Evolutionary conservation across 2,329 filamentous ascomycete genomes (phyloP), one percentile per base, ranked within the genome.

Genomic region (Botrytis medusae): DNA sequence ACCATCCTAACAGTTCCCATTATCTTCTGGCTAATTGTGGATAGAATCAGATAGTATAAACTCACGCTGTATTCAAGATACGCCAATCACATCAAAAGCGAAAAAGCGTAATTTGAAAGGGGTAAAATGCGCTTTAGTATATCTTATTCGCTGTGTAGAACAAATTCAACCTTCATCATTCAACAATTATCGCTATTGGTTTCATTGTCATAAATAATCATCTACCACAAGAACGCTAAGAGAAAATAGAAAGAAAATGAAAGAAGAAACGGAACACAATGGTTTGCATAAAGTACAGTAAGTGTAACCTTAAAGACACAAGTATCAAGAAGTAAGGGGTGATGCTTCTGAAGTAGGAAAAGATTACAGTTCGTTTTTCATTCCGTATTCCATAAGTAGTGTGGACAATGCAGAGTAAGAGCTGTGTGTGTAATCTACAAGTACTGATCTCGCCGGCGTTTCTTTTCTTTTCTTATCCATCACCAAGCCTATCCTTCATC

Each of bases 371-470:
- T 57, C 48, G 18, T 57, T 44, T 29, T 42, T 69, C 48, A 18
- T 44, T 57, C 48, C 9, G 32, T 57, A 14, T 57, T 32, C 51
- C 51, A 14, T 57, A 18, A 57, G n/a, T 57, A 57, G 51, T 18
- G 51, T n/a, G 32, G 48, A 57, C 54, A 20, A 51, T 57, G 65
- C 16, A 40, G 48, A 37, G n/a, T 40, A 51, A n/a, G 40, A 51
- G n/a, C 37, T 57, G n/a, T 57, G 34, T 69, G 65, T 44, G n/a
- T 59, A 69, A 54, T 69, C 65, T 69, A 69, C 65, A 69, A 57
- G 51, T 69, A 32, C 54, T 29, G 40, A 40, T 40, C 46, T 57
- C 46, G 34, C n/a, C 44, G 46, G 48, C 9, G 32, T 68, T 48
- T 14, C 14, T 57, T 57, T 40, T 69, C 51, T 68, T 42, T 42